Evolutionary conservation across 2,329 filamentous ascomycete genomes (phyloP).

Genomic region (Calonectria pauciramosa): DNA sequence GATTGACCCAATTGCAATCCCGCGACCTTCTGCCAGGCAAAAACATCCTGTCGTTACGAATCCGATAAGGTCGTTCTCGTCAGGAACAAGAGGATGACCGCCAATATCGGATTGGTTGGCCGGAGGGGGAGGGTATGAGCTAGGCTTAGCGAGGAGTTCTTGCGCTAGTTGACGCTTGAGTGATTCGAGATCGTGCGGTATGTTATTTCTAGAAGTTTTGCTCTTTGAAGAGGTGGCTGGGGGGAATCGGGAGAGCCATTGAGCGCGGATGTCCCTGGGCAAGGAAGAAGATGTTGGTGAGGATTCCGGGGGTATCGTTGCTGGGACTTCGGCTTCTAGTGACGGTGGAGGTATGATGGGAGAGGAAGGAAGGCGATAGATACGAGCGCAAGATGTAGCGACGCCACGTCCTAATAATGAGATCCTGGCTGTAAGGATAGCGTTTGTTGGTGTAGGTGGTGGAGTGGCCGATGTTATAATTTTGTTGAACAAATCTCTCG

Average conservation of each 20-base stretch:
- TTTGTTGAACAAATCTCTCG: conserved; percentile 49
- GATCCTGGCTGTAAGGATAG: conserved; percentile 74
- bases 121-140: conserved; percentile 50
- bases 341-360: conserved; percentile 40
- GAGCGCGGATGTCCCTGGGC: conserved; percentile 67
- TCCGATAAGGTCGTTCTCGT: conserved; percentile 82
- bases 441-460: conserved; percentile 49
- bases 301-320: conserved; percentile 53
- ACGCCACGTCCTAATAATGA: conserved; percentile 78
- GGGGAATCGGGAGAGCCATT: conserved; percentile 77
- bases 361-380: conserved; percentile 81
- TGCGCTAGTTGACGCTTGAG: conserved; percentile 62
- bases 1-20: conserved; percentile 81
- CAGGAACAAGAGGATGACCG: conserved; percentile 78
- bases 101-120: conserved; percentile 56
- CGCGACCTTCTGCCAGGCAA: conserved; percentile 81
- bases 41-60: conserved; percentile 92
- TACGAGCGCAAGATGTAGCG: conserved; percentile 78
- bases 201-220: conserved; percentile 31
- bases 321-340: conserved; percentile 60
- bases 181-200: conserved; percentile 49
- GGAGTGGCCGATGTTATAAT: conserved; percentile 40
- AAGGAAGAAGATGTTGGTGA: conserved; percentile 43
- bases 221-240: background rate
- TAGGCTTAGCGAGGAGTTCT: conserved; percentile 59